Evolutionary conservation across 257 asterid species (phyloP), one percentile per base, ranked within the genome.

Genomic region (Solanum arcanum): DNA sequence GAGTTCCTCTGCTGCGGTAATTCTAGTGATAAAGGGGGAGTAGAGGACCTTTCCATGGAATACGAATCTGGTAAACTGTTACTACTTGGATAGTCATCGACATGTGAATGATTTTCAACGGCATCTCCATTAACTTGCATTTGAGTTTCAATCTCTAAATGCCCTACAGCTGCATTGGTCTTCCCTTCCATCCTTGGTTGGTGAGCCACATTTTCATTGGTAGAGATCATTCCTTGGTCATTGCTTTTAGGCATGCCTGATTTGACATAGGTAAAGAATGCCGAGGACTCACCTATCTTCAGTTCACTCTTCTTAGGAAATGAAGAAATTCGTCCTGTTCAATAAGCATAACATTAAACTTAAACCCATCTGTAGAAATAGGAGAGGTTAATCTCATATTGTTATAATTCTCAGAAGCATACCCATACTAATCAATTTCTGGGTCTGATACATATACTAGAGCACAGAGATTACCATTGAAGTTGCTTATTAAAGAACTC

Each of bases 241-340:
- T 88, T 90, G 91, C 87, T 89, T 85, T 85, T 93, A 72, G 92
- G 93, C 18, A 90, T 82, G 93, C 84, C 90, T 86, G 98, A 92
- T 91, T 96, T 97, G 89, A 97, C 96, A 56, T 97, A 97, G 44
- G 97, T 93, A 92, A 96, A 97, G 90, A 97, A 97, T 33, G 99
- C 99, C 5, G 99, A 97, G 82, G 98, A 95, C 66, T 90, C 98
- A 9, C 99, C 99, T 64, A 97, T 96, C 93, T 90, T 96, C 87
- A 97, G 88, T 87, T 91, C 93, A 70, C 92, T 93, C 93, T 92
- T 96, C 94, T 89, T 93, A 83, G 91, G 93, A 89, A 93, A 93
- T 70, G 94, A 88, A 60, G 90, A 88, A 52, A 89, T 52, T 90
- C 91, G 91, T 84, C 96, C 99, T 97, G 94, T 81, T 49, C 85